A percentile compares a stretch with the other conserved stretches of the same genome.
phyloP scores from a whole-genome alignment of 2,329 filamentous ascomycete species.

The Botrytis porri region DNA sequence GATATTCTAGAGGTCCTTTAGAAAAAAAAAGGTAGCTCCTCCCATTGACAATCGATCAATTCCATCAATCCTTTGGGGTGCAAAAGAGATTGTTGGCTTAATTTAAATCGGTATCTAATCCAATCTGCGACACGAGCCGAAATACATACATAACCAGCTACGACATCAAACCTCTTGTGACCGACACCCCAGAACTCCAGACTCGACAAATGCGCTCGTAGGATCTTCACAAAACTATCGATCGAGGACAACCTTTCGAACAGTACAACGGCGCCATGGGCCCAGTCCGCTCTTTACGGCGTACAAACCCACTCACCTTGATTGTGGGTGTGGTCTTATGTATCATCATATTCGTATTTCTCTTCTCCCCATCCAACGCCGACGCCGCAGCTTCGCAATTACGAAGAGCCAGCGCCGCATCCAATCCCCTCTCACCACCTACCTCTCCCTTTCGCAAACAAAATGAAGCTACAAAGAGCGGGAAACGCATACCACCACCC shows the following conservation, averaged over 20 bases:
- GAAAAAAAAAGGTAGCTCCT: background rate
- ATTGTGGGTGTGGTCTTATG: slow-evolving; percentile 68
- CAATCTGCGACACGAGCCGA: slow-evolving; percentile 10
- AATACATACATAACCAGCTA: background rate
- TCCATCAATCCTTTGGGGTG: background rate
- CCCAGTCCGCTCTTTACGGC: slow-evolving; percentile 68
- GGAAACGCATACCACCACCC: slow-evolving; percentile 64
- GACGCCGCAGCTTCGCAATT: slow-evolving; percentile 48
- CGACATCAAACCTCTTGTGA: background rate
- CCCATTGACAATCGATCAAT: background rate
- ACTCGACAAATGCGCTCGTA: slow-evolving; percentile 29
- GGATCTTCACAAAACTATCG: slow-evolving; percentile 22
- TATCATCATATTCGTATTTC: slow-evolving; percentile 67
- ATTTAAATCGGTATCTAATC: background rate
- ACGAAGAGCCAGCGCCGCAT: slow-evolving; percentile 55
- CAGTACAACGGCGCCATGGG: slow-evolving; percentile 47
- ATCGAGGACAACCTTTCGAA: slow-evolving; percentile 33
- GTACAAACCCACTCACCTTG: slow-evolving; percentile 74
- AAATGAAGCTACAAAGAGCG: slow-evolving; percentile 49
- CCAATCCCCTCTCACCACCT: slow-evolving; percentile 69
- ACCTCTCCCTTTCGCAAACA: slow-evolving; percentile 72
- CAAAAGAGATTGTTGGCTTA: background rate
- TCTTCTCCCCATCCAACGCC: slow-evolving; percentile 51
- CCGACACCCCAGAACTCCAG: background rate
- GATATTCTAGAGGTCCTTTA: background rate